Base-by-base conservation (phyloP, 2,329 filamentous ascomycete species). In the Curvularia sp. region DNA sequence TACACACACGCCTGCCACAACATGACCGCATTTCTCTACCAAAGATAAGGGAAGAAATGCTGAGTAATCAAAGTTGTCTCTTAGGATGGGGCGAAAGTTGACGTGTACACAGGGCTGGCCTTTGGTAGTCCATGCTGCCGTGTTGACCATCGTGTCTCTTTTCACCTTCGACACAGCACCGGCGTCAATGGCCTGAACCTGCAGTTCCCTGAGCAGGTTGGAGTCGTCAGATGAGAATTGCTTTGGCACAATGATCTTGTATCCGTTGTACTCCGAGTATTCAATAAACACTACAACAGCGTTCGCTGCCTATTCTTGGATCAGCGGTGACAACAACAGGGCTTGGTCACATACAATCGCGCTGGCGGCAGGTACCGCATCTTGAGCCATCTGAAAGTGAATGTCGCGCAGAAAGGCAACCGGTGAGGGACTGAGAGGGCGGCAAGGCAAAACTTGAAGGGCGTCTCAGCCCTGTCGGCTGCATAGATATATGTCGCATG, bases 261-360 rank as follows among this genome's bases (percentile, higher is more conserved):
- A 49, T 38, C 18, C 18, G n/a, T 35, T 24, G 30, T 35, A 35
- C 46, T 35, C 18, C 30, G 20, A 35, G 46, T 38, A 49, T 49
- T 49, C 13, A 49, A 35, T 49, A 35, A 49, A 49, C 46, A 31
- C 46, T 49, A 38, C 30, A 49, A 35, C 30, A 49, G 46, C 46
- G 31, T 49, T 24, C 31, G 31, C 18, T 10, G 46, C 46, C 46
- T 49, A 7, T 49, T 31, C 33, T 49, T 35, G 30, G 30, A 38
- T 49, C 10, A 49, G 46, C 30, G 30, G 46, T 49, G 30, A 38
- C 33, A 49, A 38, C 30, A 49, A 49, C 18, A 49, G 30, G 30
- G 46, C 46, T 49, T 49, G 30, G 30, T 24, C 30, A 49, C 30
- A 49, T 49, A 49, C 30, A 35, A 35, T 49, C 18, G 31, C 26